Base-by-base conservation (phyloP, 106 monocot genomes). In the Triglochin maritima region DNA sequence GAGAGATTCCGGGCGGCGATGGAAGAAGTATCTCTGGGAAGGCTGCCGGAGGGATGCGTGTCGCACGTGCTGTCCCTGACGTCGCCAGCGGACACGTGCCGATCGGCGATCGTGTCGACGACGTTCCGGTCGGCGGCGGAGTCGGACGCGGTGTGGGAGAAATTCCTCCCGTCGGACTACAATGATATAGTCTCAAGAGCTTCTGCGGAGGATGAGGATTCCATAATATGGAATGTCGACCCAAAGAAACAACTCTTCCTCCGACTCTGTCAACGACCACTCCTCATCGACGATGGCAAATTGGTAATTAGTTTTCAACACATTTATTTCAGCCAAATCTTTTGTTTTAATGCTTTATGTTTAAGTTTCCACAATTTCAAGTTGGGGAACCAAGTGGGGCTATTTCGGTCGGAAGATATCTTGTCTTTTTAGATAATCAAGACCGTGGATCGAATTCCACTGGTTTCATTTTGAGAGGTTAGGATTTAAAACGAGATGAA, bases 181-280 rank as follows among this genome's bases (percentile, higher is more conserved):
- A 5, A 3, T 3, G 66, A 70, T 12, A 72, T 87, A 49, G 47
- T 87, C 9, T 42, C 74, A 3, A 29, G 68, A 9, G 57, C 77
- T 9, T 46, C 71, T 7, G 69, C 45, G 9, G 5, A 55, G 5
- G 65, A 71, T 29, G 29, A 44, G 44, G 75, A 66, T 59, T 4
- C 59, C 7, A 29, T 29, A 29, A 29, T 29, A 29, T 29, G 29
- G 29, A 29, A 29, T 29, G 29, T 29, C 29, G 29, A 29, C 29
- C 76, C 83, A 12, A 82, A 77, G 71, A 72, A 56, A 64, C 79
- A 82, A 9, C 82, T 86, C 71, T 86, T 77, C 72, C 69, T 74
- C 48, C 77, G 77, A 1, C 75, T 86, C 29, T 86, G 86, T 71
- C 17, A 72, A 52, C 9, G 11, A 1, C 67, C 81, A 11, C 41